Base-by-base conservation (phyloP, 345 rosid species). In the Sisymbrium altissimum region DNA sequence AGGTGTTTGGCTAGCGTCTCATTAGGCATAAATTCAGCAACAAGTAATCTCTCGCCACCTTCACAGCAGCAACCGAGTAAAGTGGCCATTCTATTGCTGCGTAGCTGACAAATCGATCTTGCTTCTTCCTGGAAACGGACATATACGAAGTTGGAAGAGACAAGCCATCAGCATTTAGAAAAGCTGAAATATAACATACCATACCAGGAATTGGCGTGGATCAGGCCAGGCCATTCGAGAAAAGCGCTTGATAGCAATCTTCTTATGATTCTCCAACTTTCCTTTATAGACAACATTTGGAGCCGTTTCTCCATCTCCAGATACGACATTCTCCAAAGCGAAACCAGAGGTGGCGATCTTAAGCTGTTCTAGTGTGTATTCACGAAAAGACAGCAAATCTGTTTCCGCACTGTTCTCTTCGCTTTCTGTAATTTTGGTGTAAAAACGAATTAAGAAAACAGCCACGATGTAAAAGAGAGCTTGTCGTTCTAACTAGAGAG, bases 1-100 rank as follows among this genome's bases (percentile, higher is more conserved):
- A 93, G 88, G 81, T 89, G 97, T 84, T 87, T 93, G 40, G 92
- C 97, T 27, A 87, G 84, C 21, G 98, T 93, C 49, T 85, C 97
- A 72, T 87, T 87, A 27, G 89, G 89, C 93, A 88, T 93, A 68
- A 83, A 93, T 70, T 93, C 95, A 4, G 93, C 88, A 13, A 93
- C 86, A 13, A 90, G 97, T 63, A 90, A 72, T 59, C 92, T 85
- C 76, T 90, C 91, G 27, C 88, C 87, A 41, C 88, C 90, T 75
- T 90, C 86, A 68, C 86, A 87, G 76, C 97, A 93, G 59, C 83
- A 93, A 21, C 98, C 98, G 10, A 93, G 87, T 79, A 93, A 77
- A 82, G 86, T 89, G 44, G 82, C 97, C 83, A 90, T 71, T 72
- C 91, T 80, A 73, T 80, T 81, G 64, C 86, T 85, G 62, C 90